Conservation (phyloP, 345 rosid species). For the Citrus cavaleriei region DNA sequence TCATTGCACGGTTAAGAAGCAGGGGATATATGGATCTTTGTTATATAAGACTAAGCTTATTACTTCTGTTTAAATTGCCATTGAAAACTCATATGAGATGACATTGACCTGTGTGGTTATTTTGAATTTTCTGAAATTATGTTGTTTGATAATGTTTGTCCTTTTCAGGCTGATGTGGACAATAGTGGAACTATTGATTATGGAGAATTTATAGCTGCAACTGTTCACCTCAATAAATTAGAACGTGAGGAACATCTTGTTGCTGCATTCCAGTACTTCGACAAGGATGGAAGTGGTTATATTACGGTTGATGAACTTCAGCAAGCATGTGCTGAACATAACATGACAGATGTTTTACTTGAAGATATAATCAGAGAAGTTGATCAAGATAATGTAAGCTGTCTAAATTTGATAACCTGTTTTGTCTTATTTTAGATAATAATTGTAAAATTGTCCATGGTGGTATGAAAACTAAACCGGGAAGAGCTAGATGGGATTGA, state of each 20-base stretch:
- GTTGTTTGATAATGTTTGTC: conserved; percentile 1
- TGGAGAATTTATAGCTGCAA: conserved; percentile 96
- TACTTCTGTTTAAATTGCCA: neutral
- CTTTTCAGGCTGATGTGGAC: conserved; percentile 90
- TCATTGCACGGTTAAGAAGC: neutral
- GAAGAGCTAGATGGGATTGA: neutral
- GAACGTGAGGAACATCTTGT: conserved; percentile 98
- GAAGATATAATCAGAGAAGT: conserved; percentile 95
- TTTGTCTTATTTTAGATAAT: neutral
- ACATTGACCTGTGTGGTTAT: neutral
- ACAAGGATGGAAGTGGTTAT: conserved; percentile 93
- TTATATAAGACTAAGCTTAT: neutral
- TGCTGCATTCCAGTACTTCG: conserved; percentile 91
- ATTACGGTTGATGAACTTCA: conserved; percentile 96
- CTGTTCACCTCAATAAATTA: conserved; percentile 86
- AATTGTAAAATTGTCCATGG: neutral
- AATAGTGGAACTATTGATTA: conserved; percentile 97
- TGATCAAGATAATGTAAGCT: conserved; percentile 92
- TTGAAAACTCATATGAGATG: neutral
- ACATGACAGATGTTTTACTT: conserved; percentile 80
- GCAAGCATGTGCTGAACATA: conserved; percentile 91
- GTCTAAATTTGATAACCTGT: neutral
- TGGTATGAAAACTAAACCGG: neutral
- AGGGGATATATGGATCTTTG: neutral
- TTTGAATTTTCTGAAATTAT: conserved; percentile 1